Conservation (phyloP, 768 basidiomycete genomes). For the Boletales sp. region DNA sequence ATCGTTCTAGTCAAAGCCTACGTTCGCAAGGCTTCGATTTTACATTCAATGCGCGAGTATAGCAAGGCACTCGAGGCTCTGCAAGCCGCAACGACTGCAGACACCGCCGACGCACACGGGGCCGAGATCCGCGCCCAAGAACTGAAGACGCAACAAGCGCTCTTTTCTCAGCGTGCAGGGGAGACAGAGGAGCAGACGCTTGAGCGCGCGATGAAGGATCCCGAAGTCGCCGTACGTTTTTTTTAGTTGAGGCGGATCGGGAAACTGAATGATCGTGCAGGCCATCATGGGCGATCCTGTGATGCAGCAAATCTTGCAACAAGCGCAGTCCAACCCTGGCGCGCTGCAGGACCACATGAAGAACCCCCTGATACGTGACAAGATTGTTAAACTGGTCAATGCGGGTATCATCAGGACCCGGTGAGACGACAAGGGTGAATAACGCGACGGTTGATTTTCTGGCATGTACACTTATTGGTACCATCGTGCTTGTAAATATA, state of each 20-base stretch:
- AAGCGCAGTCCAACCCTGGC: conserved; percentile 85
- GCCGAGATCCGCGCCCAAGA: conserved; percentile 81
- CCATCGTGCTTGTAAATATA: conserved; percentile 22
- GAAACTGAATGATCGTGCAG: conserved; percentile 35
- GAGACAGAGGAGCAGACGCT: conserved; percentile 94
- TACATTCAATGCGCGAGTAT: conserved; percentile 89
- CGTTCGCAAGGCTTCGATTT: conserved; percentile 85
- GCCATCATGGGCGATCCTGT: conserved; percentile 85
- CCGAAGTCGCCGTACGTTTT: conserved; percentile 80
- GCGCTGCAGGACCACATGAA: conserved; percentile 96
- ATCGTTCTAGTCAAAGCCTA: conserved; percentile 72
- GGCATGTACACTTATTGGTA: conserved; percentile 20
- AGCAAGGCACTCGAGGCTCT: conserved; percentile 81
- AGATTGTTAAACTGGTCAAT: conserved; percentile 87
- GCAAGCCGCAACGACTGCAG: conserved; percentile 73
- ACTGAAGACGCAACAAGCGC: conserved; percentile 74
- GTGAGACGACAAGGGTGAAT: conserved; percentile 31
- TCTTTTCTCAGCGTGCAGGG: conserved; percentile 71
- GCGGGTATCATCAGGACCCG: conserved; percentile 92
- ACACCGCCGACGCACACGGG: conserved; percentile 78
- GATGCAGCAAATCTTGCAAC: conserved; percentile 93
- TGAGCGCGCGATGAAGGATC: conserved; percentile 94
- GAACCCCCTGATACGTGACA: conserved; percentile 74
- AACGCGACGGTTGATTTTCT: conserved; percentile 9
- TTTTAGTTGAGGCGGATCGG: not conserved